phyloP scores from a whole-genome alignment of 1,284 basidiomycete genomes.

The Xerocomus amazonicus region DNA sequence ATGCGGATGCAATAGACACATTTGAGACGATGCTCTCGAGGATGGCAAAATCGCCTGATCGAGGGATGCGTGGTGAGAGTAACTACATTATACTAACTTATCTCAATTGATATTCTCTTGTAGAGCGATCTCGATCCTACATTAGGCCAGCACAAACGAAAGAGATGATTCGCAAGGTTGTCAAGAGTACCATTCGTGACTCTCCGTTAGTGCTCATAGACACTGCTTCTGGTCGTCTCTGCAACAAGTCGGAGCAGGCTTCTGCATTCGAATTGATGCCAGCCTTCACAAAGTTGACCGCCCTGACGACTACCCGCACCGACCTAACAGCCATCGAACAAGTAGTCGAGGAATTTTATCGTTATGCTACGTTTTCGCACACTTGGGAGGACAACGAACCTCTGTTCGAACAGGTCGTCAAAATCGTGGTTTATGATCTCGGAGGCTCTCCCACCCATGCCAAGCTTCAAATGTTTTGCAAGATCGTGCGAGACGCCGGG shows the following conservation, averaged over 20 bases:
- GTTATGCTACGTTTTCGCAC: conserved; percentile 3
- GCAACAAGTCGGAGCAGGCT: conserved; percentile 2
- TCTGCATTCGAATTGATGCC: not conserved
- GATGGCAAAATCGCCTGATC: not conserved
- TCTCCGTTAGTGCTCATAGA: not conserved
- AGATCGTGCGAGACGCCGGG: not conserved
- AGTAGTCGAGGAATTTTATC: not conserved
- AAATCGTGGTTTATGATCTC: not conserved
- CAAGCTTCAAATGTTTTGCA: conserved; percentile 3
- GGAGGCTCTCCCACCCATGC: not conserved
- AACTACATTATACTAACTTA: not conserved
- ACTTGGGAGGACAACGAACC: conserved; percentile 4
- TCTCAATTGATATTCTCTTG: not conserved
- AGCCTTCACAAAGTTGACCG: not conserved
- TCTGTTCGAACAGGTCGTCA: not conserved
- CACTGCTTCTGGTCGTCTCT: conserved; percentile 1
- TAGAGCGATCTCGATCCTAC: not conserved
- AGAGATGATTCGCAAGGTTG: not conserved
- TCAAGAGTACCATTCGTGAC: not conserved
- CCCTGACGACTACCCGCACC: conserved; percentile 2
- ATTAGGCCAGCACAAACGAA: not conserved
- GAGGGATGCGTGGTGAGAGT: not conserved
- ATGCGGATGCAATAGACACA: not conserved
- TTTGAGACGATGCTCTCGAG: not conserved
- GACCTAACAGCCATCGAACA: not conserved